phyloP scores from a whole-genome alignment of 2,329 filamentous ascomycete species.

The Graphilbum fragrans region DNA sequence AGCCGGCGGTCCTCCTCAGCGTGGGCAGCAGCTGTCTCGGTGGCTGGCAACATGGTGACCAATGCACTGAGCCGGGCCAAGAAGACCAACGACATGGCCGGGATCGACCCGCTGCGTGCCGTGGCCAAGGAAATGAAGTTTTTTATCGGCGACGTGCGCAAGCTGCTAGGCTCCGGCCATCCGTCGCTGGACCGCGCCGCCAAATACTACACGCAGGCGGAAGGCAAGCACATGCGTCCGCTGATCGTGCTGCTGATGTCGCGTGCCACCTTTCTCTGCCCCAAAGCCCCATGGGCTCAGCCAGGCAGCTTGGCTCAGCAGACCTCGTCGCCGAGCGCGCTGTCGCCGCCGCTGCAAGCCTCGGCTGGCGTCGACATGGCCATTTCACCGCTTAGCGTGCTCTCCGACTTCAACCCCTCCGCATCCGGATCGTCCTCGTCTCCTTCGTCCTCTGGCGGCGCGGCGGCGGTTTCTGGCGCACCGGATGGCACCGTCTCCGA shows the following conservation, averaged over 20 bases:
- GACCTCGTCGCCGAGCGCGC: background rate
- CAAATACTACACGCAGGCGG: slow-evolving; percentile 94
- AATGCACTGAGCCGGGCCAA: slow-evolving; percentile 52
- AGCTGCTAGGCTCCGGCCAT: slow-evolving; percentile 87
- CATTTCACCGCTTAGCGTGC: slow-evolving; percentile 42
- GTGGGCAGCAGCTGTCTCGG: slow-evolving; percentile 63
- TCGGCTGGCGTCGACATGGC: slow-evolving; percentile 36
- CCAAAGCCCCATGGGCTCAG: slow-evolving; percentile 48
- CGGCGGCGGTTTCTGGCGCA: slow-evolving; percentile 34
- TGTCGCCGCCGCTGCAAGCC: slow-evolving; percentile 27
- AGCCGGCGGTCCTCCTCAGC: slow-evolving; percentile 35
- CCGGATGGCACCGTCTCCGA: slow-evolving; percentile 37
- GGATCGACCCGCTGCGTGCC: slow-evolving; percentile 78
- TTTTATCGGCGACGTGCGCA: slow-evolving; percentile 82
- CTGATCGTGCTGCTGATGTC: slow-evolving; percentile 95
- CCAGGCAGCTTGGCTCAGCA: too few species aligned
- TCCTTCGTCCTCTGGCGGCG: background rate
- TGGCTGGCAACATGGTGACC: slow-evolving; percentile 58
- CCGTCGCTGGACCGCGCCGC: slow-evolving; percentile 88
- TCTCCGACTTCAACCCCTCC: slow-evolving; percentile 75
- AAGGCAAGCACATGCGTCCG: slow-evolving; percentile 93
- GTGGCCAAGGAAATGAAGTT: slow-evolving; percentile 97
- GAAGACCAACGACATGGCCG: slow-evolving; percentile 53
- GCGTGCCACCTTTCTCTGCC: slow-evolving; percentile 70
- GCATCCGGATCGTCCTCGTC: slow-evolving; percentile 10